A percentile compares a stretch with the other conserved stretches of the same genome.
These are phyloP conservation scores for Gossypium australe DNA, from an alignment of 345 rosid genomes.

Conservation along the genomic window DNA sequence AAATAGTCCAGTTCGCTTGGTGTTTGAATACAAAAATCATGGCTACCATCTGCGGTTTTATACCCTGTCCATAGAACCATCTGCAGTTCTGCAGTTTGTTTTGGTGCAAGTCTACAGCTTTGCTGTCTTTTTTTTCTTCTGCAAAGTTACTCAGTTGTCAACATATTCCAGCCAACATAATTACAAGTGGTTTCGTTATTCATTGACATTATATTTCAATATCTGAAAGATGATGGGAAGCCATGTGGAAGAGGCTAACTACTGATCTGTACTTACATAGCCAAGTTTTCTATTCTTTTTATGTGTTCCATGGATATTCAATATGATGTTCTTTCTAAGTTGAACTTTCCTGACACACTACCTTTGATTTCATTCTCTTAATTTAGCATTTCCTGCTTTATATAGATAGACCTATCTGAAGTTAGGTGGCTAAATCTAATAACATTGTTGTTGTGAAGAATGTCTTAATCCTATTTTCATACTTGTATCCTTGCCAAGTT, in stretches of 20 bases:
- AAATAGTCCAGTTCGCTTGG: neutral
- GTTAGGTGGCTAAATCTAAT: conserved; percentile 1
- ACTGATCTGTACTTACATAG: conserved; percentile 30
- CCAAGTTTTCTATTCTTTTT: conserved; percentile 48
- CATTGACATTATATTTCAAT: conserved; percentile 15
- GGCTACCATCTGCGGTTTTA: neutral
- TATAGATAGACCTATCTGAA: conserved; percentile 1
- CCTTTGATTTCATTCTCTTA: conserved; percentile 17
- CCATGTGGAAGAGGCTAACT: conserved; percentile 27
- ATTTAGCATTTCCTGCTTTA: conserved; percentile 3
- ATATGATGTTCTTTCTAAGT: conserved; percentile 11
- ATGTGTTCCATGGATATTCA: conserved; percentile 29
- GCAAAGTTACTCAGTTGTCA: neutral
- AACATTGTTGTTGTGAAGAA: neutral
- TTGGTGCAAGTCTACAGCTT: neutral
- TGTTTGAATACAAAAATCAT: neutral
- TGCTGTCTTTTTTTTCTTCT: neutral
- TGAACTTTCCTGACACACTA: conserved; percentile 15
- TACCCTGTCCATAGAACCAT: neutral
- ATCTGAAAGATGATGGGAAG: conserved; percentile 24
- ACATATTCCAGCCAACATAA: neutral
- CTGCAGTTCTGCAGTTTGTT: neutral
- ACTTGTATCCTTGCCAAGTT: neutral
- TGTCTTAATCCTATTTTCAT: neutral
- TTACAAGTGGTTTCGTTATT: conserved; percentile 14